Conservation (phyloP, 208 protist species). For the Naegleria fowleri region DNA sequence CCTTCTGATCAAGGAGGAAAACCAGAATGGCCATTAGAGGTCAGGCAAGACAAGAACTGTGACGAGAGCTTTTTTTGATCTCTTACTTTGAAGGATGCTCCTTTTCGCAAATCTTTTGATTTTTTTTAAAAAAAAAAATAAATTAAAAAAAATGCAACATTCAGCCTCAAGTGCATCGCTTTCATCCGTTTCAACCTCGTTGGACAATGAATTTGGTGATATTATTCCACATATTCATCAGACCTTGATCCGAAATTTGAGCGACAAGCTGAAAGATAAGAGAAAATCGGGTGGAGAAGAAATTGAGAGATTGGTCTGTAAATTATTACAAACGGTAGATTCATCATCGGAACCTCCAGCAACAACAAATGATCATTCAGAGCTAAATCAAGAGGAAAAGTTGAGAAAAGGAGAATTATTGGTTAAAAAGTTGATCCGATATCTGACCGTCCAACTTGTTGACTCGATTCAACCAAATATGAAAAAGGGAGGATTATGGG, state of each 20-base stretch:
- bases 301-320: not conserved
- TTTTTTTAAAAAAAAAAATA: no score
- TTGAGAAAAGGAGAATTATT: not conserved
- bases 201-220: not conserved
- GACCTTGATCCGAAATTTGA: constrained; percentile 9
- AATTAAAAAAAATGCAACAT: not conserved
- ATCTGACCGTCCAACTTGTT: not conserved
- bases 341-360: not conserved
- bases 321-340: not conserved
- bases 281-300: constrained; percentile 1
- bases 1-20: no score
- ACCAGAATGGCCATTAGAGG: no score
- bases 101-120: no score
- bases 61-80: no score
- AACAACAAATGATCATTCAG: not conserved
- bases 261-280: constrained; percentile 13
- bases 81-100: no score
- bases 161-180: not conserved
- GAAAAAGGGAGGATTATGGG: constrained; percentile 23
- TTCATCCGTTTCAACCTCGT: not conserved
- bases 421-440: not conserved
- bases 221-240: not conserved
- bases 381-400: not conserved
- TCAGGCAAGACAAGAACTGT: no score
- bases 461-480: constrained; percentile 23